These are phyloP conservation scores for Suillus placidus DNA, from an alignment of 768 basidiomycete species.

Conservation along the genomic window DNA sequence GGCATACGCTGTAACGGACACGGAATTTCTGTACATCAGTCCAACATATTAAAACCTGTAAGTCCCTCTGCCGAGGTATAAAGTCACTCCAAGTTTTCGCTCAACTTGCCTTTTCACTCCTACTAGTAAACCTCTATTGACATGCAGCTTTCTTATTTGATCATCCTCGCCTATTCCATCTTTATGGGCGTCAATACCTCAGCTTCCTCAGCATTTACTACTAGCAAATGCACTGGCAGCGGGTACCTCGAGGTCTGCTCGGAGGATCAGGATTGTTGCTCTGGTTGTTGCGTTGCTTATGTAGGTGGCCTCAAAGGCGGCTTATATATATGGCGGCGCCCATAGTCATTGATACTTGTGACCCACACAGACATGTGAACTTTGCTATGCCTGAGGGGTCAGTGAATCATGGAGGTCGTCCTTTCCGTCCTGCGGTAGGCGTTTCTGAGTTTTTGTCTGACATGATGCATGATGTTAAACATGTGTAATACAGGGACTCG, in stretches of 20 bases:
- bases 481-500: too few relatives aligned
- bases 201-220: not conserved
- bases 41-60: not conserved
- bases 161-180: not conserved
- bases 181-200: not conserved
- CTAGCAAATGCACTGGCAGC: not conserved
- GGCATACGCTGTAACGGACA: not conserved
- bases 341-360: not conserved
- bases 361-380: not conserved
- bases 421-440: too few relatives aligned
- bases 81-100: not conserved
- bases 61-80: not conserved
- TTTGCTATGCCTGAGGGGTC: too few relatives aligned
- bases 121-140: not conserved
- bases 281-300: not conserved
- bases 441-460: too few relatives aligned
- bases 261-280: not conserved
- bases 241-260: not conserved
- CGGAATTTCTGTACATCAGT: not conserved
- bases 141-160: constrained; percentile 1
- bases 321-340: not conserved
- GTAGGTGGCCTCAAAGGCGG: not conserved
- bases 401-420: too few relatives aligned
- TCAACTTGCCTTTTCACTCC: not conserved
- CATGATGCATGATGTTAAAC: too few relatives aligned